These are phyloP conservation scores for Colletotrichum tropicicola DNA, from an alignment of 2,329 filamentous ascomycete genomes.

Conservation along the genomic window DNA sequence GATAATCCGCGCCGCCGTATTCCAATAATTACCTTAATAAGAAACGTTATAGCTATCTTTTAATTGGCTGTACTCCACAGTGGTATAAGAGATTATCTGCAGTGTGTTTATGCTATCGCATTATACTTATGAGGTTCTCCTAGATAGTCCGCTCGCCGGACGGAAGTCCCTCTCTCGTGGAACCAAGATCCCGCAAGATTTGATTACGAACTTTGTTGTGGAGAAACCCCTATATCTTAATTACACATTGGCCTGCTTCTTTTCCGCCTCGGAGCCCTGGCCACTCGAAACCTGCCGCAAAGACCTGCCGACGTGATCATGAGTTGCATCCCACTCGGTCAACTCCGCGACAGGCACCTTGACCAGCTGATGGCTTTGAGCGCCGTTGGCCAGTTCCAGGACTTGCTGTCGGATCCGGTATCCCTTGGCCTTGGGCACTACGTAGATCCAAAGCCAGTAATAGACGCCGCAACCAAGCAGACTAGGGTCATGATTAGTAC, in stretches of 20 bases:
- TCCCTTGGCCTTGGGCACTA: slow-evolving; percentile 58
- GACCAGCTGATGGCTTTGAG: slow-evolving; percentile 55
- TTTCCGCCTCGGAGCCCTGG: background rate
- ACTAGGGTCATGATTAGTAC: background rate
- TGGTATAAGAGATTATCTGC: too few relatives aligned
- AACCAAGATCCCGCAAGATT: too few relatives aligned
- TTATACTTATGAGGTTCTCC: too few relatives aligned
- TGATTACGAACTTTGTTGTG: too few relatives aligned
- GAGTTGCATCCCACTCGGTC: slow-evolving; percentile 62
- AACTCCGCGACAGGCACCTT: slow-evolving; percentile 61
- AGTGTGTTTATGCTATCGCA: too few relatives aligned
- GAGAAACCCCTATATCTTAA: background rate
- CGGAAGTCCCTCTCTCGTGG: too few relatives aligned
- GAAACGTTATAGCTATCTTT: too few relatives aligned
- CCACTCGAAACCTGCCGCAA: background rate
- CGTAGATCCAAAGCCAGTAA: slow-evolving; percentile 66
- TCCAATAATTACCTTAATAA: too few relatives aligned
- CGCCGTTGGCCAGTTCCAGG: slow-evolving; percentile 51
- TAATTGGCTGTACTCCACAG: too few relatives aligned
- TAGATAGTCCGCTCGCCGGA: too few relatives aligned
- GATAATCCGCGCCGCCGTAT: too few relatives aligned
- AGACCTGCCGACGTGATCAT: slow-evolving; percentile 55
- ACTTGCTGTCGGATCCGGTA: slow-evolving; percentile 66
- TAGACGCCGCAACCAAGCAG: slow-evolving; percentile 62
- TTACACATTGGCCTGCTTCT: background rate